A percentile compares a stretch with the other conserved stretches of the same genome.
phyloP scores from a whole-genome alignment of 805 yeast genomes.

The Metschnikowia santaceciliae region DNA sequence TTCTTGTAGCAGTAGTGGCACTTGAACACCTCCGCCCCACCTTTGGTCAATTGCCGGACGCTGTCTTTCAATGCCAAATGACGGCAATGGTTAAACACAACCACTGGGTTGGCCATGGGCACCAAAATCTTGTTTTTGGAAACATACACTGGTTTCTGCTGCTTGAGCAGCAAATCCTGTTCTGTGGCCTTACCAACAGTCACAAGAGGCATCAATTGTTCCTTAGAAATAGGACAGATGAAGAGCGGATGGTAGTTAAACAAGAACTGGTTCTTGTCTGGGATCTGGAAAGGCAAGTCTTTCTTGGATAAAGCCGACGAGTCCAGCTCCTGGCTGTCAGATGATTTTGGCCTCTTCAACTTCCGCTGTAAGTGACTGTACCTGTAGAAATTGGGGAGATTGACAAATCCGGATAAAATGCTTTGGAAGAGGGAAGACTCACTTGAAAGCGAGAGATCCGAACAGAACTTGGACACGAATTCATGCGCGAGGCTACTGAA shows the following conservation, averaged over 20 bases:
- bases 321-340: neutral
- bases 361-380: slow-evolving; percentile 34
- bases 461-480: slow-evolving; percentile 38
- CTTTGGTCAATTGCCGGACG: slow-evolving; percentile 36
- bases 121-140: slow-evolving; percentile 12
- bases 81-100: slow-evolving; percentile 38
- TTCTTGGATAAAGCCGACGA: slow-evolving; percentile 18
- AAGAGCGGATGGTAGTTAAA: slow-evolving; percentile 43
- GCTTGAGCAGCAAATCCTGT: slow-evolving; percentile 11
- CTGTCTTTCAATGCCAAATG: slow-evolving; percentile 42
- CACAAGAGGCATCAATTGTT: slow-evolving; percentile 36
- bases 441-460: slow-evolving; percentile 32
- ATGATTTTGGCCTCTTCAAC: slow-evolving; percentile 16
- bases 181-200: slow-evolving; percentile 7
- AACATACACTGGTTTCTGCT: slow-evolving; percentile 9
- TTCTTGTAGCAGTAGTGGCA: slow-evolving; percentile 45
- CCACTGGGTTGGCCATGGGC: slow-evolving; percentile 32
- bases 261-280: slow-evolving; percentile 36
- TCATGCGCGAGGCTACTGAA: slow-evolving; percentile 37
- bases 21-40: slow-evolving; percentile 38
- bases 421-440: slow-evolving; percentile 41
- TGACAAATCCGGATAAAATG: slow-evolving; percentile 37
- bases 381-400: slow-evolving; percentile 41
- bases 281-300: slow-evolving; percentile 41
- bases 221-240: slow-evolving; percentile 44